phyloP scores from a whole-genome alignment of 2,329 filamentous ascomycete species.

The Botrytis pseudocinerea region DNA sequence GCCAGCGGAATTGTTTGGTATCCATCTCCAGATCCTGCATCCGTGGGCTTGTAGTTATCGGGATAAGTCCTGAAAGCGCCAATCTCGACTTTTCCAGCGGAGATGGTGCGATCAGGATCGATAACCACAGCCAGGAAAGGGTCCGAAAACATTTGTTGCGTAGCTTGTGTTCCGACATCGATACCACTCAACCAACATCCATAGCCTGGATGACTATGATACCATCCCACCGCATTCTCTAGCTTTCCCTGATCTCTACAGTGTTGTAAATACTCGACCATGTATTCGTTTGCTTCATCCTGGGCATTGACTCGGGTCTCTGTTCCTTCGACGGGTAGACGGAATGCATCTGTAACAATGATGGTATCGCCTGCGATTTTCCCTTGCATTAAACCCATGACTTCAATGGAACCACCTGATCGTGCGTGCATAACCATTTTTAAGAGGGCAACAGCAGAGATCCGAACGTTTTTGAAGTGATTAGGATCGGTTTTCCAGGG shows the following conservation, averaged over 20 bases:
- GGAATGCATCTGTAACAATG: conserved; percentile 90
- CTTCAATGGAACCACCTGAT: conserved; percentile 86
- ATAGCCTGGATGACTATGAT: conserved; percentile 96
- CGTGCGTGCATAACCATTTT: conserved; percentile 99
- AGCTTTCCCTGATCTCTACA: conserved; percentile 74
- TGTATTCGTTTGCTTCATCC: conserved; percentile 94
- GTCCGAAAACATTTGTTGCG: conserved; percentile 83
- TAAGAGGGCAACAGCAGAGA: conserved; percentile 88
- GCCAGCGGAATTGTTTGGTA: conserved; percentile 82
- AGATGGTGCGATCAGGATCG: conserved; percentile 93
- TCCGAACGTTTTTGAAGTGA: conserved; percentile 91
- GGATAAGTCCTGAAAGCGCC: conserved; percentile 94
- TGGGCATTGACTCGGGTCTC: conserved; percentile 97
- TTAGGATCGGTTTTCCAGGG: conserved; percentile 79
- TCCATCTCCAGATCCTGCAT: conserved; percentile 52
- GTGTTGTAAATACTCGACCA: conserved; percentile 78
- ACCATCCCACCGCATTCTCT: conserved; percentile 97
- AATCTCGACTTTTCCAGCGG: conserved; percentile 90
- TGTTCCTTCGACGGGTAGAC: conserved; percentile 94
- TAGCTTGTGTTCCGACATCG: conserved; percentile 83
- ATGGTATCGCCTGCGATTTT: conserved; percentile 84
- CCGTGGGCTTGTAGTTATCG: conserved; percentile 63
- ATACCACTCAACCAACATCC: conserved; percentile 98
- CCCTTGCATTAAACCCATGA: conserved; percentile 98
- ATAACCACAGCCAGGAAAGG: conserved; percentile 96